Evolutionary conservation across 2,329 filamentous ascomycete genomes (phyloP).

Genomic region (Monosporascus sp.): DNA sequence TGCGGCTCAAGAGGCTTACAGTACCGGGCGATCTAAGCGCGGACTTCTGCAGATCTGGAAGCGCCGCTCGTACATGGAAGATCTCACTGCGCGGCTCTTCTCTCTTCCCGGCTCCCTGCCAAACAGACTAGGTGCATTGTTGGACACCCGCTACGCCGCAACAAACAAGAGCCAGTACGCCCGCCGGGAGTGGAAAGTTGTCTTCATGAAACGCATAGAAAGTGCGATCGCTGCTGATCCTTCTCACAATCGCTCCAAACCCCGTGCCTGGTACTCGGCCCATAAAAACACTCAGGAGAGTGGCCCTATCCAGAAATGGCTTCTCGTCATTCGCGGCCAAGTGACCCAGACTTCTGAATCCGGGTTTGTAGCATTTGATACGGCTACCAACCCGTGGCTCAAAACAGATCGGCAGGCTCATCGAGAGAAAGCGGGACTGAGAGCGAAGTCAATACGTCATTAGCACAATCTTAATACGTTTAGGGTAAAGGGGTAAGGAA

Average conservation of each 20-base stretch:
- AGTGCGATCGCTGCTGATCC: slow-evolving; percentile 6
- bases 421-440: neutral
- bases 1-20: slow-evolving; percentile 1
- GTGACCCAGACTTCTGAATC: slow-evolving; percentile 5
- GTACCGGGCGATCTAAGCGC: neutral
- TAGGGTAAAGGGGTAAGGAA: too few relatives aligned
- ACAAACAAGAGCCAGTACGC: slow-evolving; percentile 12
- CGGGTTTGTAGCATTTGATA: slow-evolving; percentile 10
- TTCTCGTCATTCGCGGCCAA: slow-evolving; percentile 12
- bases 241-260: neutral
- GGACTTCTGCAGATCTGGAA: neutral
- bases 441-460: neutral
- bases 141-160: slow-evolving; percentile 13
- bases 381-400: slow-evolving; percentile 12
- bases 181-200: slow-evolving; percentile 15
- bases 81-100: slow-evolving; percentile 9
- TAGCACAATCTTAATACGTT: neutral
- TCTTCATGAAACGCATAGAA: slow-evolving; percentile 3
- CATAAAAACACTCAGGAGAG: neutral
- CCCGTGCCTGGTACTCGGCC: neutral
- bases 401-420: slow-evolving; percentile 2
- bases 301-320: slow-evolving; percentile 13
- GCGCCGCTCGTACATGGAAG: slow-evolving; percentile 5
- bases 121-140: slow-evolving; percentile 11
- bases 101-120: slow-evolving; percentile 10